Base-by-base conservation (phyloP, 192 early-diverging fungal species). In the Anaeromyces robustus region DNA sequence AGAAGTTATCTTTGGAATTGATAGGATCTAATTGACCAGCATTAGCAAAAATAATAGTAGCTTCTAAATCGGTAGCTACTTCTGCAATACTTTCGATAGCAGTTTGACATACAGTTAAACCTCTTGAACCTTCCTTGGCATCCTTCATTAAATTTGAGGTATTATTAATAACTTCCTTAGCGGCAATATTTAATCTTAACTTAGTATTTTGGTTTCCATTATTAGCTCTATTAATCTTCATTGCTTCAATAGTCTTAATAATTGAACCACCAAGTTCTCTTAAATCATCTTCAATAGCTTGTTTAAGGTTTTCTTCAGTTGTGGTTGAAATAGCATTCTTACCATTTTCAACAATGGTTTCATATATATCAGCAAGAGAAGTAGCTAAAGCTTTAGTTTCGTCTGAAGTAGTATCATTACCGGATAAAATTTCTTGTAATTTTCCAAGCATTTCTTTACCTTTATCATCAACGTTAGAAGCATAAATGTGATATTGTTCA, bases 1-100 rank as follows among this genome's bases (percentile, higher is more conserved):
- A 80, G 82, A 91, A 91, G 59, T 77, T 82, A 43, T 88, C 89
- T 77, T 83, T 86, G 16, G 79, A 30, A 32, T 88, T 83, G 4
- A 87, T 78, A 2, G 90, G 87, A 83, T 90, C 89, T 30, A 91
- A 82, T 78, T 91, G 87, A 34, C 86, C 86, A 14, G 89, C 87
- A 52, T 81, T 81, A 11, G 90, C 90, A 85, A 91, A 91, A 18
- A 91, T 89, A 11, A 86, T 29, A n/a, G 81, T 82, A 7, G 85
- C 82, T 37, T 91, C 89, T 3, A 91, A 39, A 34, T 91, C 90
- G 13, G 86, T 34, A 29, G 88, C 81, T 5, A 85, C 80, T 78
- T 85, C 84, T 68, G 84, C 82, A 77, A 87, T 85, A 29, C 43
- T 79, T 29, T 30, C 39, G 6, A 89, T 77, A 14, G 85, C 81